These are phyloP conservation scores for Pulchroboletus neoregius DNA, from an alignment of 1,284 basidiomycete genomes.

Conservation along the genomic window DNA sequence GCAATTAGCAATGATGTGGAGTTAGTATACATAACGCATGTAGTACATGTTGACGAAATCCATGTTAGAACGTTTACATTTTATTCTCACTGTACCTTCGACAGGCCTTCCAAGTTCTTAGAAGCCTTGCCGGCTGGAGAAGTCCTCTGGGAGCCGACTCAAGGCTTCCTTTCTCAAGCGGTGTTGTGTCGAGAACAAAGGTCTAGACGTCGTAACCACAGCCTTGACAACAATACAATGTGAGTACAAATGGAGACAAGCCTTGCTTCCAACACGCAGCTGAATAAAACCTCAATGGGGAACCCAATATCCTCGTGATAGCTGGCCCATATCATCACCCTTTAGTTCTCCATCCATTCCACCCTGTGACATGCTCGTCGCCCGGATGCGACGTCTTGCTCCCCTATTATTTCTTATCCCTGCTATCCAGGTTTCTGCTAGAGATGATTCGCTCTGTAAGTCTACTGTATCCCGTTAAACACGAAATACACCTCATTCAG, in stretches of 20 bases:
- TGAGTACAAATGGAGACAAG: slow-evolving; percentile 34
- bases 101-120: neutral
- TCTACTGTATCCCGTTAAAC: slow-evolving; percentile 16
- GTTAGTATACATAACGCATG: too few relatives aligned
- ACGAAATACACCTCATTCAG: neutral
- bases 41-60: neutral
- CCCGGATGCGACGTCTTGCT: slow-evolving; percentile 61
- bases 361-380: slow-evolving; percentile 59
- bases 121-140: too few relatives aligned
- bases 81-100: neutral
- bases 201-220: slow-evolving; percentile 18
- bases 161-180: neutral
- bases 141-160: too few relatives aligned
- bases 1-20: slow-evolving; percentile 5
- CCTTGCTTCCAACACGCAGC: slow-evolving; percentile 29
- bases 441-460: slow-evolving; percentile 57
- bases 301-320: slow-evolving; percentile 22
- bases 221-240: slow-evolving; percentile 32
- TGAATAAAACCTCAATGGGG: slow-evolving; percentile 16
- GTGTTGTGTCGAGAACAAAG: slow-evolving; percentile 21
- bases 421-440: slow-evolving; percentile 40
- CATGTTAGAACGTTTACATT: neutral
- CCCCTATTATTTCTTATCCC: slow-evolving; percentile 42
- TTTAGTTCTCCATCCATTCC: slow-evolving; percentile 18
- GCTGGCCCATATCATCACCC: slow-evolving; percentile 29